phyloP scores from a whole-genome alignment of 805 yeast genomes.

The Yamadazyma akitaensis region DNA sequence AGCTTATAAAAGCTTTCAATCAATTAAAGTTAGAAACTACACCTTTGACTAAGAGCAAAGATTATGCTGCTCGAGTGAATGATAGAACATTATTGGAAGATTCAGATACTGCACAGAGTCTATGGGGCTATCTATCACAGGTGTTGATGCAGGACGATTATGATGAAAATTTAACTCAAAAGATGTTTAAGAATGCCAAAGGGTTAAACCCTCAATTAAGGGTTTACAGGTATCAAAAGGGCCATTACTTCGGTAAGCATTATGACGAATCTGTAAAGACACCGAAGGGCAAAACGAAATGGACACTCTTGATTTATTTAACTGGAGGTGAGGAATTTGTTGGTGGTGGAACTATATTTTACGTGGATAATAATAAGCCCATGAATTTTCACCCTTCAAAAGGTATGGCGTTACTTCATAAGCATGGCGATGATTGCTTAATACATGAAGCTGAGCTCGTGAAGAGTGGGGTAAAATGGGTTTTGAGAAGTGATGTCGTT shows the following conservation, averaged over 20 bases:
- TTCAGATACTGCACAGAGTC: constrained; percentile 27
- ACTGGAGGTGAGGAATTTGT: constrained; percentile 53
- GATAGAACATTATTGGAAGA: constrained; percentile 48
- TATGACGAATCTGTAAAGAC: constrained; percentile 55
- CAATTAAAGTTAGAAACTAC: constrained; percentile 41
- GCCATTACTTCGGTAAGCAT: constrained; percentile 59
- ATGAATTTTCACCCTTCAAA: constrained; percentile 44
- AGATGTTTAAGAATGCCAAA: constrained; percentile 34
- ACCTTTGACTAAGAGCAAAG: constrained; percentile 45
- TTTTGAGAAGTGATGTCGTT: constrained; percentile 56
- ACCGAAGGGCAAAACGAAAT: constrained; percentile 43
- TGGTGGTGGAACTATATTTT: constrained; percentile 62
- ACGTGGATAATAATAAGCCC: constrained; percentile 27
- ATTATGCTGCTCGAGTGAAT: constrained; percentile 56
- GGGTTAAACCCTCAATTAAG: constrained; percentile 57
- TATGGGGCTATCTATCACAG: constrained; percentile 43
- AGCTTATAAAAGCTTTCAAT: constrained; percentile 33
- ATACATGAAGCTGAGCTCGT: constrained; percentile 58
- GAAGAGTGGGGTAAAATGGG: constrained; percentile 55
- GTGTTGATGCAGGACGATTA: constrained; percentile 26
- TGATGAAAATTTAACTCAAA: constrained; percentile 21
- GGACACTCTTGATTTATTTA: constrained; percentile 59
- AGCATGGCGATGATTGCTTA: constrained; percentile 64
- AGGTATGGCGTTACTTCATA: constrained; percentile 60
- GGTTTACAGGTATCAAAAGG: constrained; percentile 51